Evolutionary conservation across 2,329 filamentous ascomycete genomes (phyloP).

Genomic region (Colletotrichum plurivorum): DNA sequence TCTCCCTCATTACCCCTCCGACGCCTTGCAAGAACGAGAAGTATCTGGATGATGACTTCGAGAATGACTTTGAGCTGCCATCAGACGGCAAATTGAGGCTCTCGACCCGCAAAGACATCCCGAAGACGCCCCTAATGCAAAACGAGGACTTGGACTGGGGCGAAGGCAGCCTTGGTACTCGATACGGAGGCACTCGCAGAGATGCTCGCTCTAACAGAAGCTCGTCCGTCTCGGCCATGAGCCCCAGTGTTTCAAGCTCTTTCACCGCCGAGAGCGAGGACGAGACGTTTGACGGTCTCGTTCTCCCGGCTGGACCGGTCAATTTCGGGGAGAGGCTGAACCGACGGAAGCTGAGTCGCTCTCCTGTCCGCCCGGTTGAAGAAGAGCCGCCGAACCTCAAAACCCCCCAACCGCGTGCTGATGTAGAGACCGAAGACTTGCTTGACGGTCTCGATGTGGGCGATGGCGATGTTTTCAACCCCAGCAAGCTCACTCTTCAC

Average conservation of each 20-base stretch:
- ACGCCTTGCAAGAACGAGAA: conserved; percentile 63
- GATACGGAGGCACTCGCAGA: conserved; percentile 88
- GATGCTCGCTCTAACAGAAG: conserved; percentile 85
- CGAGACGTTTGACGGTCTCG: conserved; percentile 89
- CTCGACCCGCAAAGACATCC: conserved; percentile 72
- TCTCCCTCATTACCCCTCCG: conserved; percentile 69
- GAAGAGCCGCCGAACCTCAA: conserved; percentile 52
- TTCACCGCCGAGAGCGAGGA: conserved; percentile 94
- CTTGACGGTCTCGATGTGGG: conserved; percentile 90
- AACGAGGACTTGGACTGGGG: conserved; percentile 92
- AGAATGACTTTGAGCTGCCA: conserved; percentile 80
- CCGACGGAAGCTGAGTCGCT: conserved; percentile 75
- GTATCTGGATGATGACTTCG: conserved; percentile 74
- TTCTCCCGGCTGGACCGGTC: conserved; percentile 86
- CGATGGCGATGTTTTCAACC: conserved; percentile 84
- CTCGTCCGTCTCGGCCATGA: conserved; percentile 90
- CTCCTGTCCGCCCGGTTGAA: conserved; percentile 63
- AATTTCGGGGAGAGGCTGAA: conserved; percentile 86
- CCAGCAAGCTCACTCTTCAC: conserved; percentile 86
- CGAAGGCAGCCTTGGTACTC: conserved; percentile 91
- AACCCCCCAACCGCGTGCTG: conserved; percentile 50
- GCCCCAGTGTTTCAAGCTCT: conserved; percentile 92
- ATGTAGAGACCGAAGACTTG: conserved; percentile 80
- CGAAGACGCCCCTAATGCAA: conserved; percentile 72
- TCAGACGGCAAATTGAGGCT: conserved; percentile 76